Percentiles rank a stretch among this genome's conserved stretches.
phyloP scores from a whole-genome alignment of 2,329 filamentous ascomycete genomes.

The Aspergillus uvarum region DNA sequence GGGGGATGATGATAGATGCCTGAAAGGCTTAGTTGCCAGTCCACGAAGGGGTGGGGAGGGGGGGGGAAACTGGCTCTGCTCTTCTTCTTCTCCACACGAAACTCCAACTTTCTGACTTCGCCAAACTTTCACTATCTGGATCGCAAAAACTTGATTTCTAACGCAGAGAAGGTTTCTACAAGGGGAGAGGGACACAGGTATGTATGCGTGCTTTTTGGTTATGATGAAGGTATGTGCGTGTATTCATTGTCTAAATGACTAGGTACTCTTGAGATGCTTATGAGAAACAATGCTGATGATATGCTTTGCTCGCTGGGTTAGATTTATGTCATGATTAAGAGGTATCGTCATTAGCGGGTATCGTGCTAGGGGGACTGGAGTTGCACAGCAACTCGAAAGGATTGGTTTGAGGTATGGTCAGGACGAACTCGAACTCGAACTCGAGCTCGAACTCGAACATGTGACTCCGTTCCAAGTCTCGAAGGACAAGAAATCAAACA shows the following conservation, averaged over 20 bases:
- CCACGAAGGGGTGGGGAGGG: background rate
- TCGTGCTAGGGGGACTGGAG: background rate
- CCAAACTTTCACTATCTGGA: too few species aligned
- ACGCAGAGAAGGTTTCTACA: too few species aligned
- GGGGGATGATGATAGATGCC: background rate
- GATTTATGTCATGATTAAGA: background rate
- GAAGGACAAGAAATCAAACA: constrained; percentile 24
- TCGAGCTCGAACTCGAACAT: background rate
- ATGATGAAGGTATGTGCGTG: background rate
- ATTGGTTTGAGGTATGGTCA: background rate
- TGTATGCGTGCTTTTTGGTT: too few species aligned
- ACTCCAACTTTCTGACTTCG: background rate
- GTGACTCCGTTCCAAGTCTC: background rate
- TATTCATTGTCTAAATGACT: background rate
- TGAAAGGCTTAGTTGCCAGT: background rate
- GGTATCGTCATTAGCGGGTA: constrained; percentile 1
- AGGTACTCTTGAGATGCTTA: background rate
- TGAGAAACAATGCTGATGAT: background rate
- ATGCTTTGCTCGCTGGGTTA: background rate
- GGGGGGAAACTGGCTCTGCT: background rate
- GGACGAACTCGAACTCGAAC: background rate
- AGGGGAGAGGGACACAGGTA: too few species aligned
- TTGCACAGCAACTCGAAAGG: background rate
- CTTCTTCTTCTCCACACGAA: background rate
- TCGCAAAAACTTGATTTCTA: too few species aligned